Evolutionary conservation across 768 basidiomycete species (phyloP), one percentile per base, ranked within the genome.

Genomic region (Boletus barrowsii): DNA sequence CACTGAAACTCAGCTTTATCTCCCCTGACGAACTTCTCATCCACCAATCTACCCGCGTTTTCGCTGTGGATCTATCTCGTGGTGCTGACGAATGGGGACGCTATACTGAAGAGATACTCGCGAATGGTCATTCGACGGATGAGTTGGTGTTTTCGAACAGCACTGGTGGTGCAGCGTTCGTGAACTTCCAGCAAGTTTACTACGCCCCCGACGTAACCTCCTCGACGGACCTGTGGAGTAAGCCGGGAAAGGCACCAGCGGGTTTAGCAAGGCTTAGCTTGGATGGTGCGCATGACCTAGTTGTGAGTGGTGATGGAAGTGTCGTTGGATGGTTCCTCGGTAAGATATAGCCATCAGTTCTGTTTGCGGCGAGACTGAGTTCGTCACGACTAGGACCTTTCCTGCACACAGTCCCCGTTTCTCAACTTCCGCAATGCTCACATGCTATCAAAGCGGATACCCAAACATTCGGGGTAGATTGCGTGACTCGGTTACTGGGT

Each of bases 271-370:
- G 87, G 33, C 54, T 89, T 54, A 88, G 87, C 61, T 62, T 87
- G 58, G 86, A 89, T 65, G 88, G 88, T 17, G 88, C 87, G 1
- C 88, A 90, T 60, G 84, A 85, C 63, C 65, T 89, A 36, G 76
- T 81, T 3, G 84, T 80, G 73, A 85, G 80, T 33, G 63, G 77
- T 11, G 83, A 88, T 63, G 87, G 88, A 17, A 80, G 76, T 50
- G 82, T 73, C 32, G 51, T 89, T 33, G 86, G 87, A 57, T 90
- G 88, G 88, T 80, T 90, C 68, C 75, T 90, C 30, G 88, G 88
- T 87, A 64, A 42, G 75, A 40, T 11, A 35, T 45, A 22, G 26
- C 9, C n/a, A 40, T 41, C 18, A 22, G 40, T 22, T 15, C 2
- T 29, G 17, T 47, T 47, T 41, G 44, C 29, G 10, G 36, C 1